Conservation (phyloP, 306 rosid species). For the Coriaria nepalensis region DNA sequence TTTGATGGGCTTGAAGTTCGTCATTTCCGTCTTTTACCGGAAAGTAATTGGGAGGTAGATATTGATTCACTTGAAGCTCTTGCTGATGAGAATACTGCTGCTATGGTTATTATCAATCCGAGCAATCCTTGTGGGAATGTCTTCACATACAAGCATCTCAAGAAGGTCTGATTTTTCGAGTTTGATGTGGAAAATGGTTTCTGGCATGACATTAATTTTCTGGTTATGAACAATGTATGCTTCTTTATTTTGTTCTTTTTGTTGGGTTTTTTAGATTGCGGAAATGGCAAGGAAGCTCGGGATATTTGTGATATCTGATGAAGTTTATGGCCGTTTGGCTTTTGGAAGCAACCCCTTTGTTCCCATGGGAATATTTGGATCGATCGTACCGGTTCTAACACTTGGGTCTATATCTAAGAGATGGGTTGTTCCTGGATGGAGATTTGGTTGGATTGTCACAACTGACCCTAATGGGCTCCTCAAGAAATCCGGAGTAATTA, state of each 20-base stretch:
- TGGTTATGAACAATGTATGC: not conserved
- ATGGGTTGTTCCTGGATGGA: conserved; percentile 36
- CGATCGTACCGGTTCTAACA: conserved; percentile 29
- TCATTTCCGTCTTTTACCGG: conserved; percentile 42
- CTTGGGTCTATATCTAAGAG: conserved; percentile 39
- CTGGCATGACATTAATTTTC: not conserved
- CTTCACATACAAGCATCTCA: conserved; percentile 37
- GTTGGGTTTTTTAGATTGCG: conserved; percentile 21
- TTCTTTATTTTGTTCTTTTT: not conserved
- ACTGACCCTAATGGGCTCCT: conserved; percentile 25
- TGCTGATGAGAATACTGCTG: conserved; percentile 49
- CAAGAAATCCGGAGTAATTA: conserved; percentile 23
- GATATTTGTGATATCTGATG: conserved; percentile 29
- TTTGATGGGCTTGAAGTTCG: conserved; percentile 40
- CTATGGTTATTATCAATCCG: conserved; percentile 52
- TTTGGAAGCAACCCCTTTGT: conserved; percentile 32
- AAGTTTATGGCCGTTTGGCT: conserved; percentile 25
- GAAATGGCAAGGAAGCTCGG: conserved; percentile 37
- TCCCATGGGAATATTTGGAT: conserved; percentile 33
- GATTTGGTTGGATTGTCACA: conserved; percentile 32
- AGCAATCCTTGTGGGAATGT: conserved; percentile 62
- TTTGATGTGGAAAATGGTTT: not conserved
- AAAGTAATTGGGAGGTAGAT: conserved; percentile 51
- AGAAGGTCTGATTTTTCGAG: conserved; percentile 32
- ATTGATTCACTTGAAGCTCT: conserved; percentile 39